Base-by-base conservation (phyloP, 371 early-diverging fungal species). In the Coemansia sp. region DNA sequence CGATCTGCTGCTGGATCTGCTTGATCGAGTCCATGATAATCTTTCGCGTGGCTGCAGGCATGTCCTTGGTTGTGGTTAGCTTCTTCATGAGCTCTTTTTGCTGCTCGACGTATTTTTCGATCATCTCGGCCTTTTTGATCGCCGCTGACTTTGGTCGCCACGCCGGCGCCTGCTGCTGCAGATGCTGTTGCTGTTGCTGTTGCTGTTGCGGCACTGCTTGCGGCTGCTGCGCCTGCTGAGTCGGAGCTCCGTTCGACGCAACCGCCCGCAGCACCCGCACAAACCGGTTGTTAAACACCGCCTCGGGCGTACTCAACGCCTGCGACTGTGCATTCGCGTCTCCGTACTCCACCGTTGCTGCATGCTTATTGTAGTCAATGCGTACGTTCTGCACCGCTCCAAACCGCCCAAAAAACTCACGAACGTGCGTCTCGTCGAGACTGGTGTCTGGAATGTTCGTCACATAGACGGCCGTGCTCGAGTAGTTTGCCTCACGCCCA, bases 1-100 rank as follows among this genome's bases (percentile, higher is more conserved):
- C 68, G 28, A 75, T 61, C 46, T 71, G 70, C 24, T 46, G 40
- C 67, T 70, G 71, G 61, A 75, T 75, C 71, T 75, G 67, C 52
- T 70, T 70, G 63, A 75, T 75, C 53, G 76, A 75, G 15, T 67
- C 65, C 76, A 75, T 75, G 58, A 75, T 75, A 41, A 75, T 71
- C 68, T 75, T 75, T 62, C 71, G 67, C 17, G 71, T 75, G 12
- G 60, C 68, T 6, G 76, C 40, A 0, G 76, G 63, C 71, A 75
- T 71, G 44, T 71, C 71, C 58, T 63, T 63, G n/a, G 65, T 75
- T 0, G 61, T 58, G 4, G 75, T 75, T 13, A 75, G 72, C 44
- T 75, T 75, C 53, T 61, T 48, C 71, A 75, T 71, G 2, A 71
- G 68, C 29, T 75, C 76, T 65, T 71, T 75, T 12, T 75, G 76